Evolutionary conservation across 2,329 filamentous ascomycete species (phyloP).

Genomic region (Macrophomina pseudophaseolina): DNA sequence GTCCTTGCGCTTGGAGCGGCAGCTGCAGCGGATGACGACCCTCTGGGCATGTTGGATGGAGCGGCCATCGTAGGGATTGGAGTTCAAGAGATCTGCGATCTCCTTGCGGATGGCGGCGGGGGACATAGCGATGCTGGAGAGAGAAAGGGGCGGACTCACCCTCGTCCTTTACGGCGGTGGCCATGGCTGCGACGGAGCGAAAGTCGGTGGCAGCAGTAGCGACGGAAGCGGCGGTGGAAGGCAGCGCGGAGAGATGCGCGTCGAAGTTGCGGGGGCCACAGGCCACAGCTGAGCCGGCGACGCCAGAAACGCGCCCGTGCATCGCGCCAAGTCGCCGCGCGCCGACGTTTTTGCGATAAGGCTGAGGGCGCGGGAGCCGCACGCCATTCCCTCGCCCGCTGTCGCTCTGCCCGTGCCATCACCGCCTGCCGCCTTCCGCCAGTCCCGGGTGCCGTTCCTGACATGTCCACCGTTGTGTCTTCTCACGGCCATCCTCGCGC

Average conservation of each 20-base stretch:
- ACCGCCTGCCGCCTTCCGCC: not conserved
- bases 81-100: slow-evolving; percentile 30
- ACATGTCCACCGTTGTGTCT: not conserved
- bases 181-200: slow-evolving; percentile 35
- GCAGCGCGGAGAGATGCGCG: slow-evolving; percentile 23
- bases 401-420: not conserved
- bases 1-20: slow-evolving; percentile 22
- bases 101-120: slow-evolving; percentile 8
- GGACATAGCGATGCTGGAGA: slow-evolving; percentile 19
- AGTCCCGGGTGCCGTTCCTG: not conserved
- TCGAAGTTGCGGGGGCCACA: slow-evolving; percentile 20
- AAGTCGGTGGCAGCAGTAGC: slow-evolving; percentile 23
- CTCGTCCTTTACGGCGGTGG: slow-evolving; percentile 42
- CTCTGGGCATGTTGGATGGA: slow-evolving; percentile 2
- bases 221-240: slow-evolving; percentile 24
- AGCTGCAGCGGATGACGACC: slow-evolving; percentile 29
- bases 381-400: not conserved
- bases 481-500: not conserved
- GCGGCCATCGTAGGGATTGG: slow-evolving; percentile 23
- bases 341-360: slow-evolving; percentile 14
- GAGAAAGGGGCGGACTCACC: slow-evolving; percentile 35
- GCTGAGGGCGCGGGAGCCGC: slow-evolving; percentile 13
- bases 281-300: not conserved
- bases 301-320: not conserved
- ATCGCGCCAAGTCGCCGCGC: slow-evolving; percentile 5